Evolutionary conservation across 2,329 filamentous ascomycete species (phyloP).

Genomic region (Alternaria sp.): DNA sequence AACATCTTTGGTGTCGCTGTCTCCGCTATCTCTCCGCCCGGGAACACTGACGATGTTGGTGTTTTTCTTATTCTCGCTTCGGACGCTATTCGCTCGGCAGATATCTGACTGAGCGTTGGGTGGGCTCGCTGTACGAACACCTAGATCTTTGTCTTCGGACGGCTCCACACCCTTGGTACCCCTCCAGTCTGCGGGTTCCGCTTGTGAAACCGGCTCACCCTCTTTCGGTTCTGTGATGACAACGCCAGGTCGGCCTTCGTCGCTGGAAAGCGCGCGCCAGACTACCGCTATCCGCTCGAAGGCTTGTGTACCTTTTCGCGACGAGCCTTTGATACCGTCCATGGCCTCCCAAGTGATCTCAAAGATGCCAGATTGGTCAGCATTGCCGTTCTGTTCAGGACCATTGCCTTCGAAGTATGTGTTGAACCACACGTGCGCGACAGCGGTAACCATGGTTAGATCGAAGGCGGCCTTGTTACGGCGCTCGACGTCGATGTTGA

Average conservation of each 20-base stretch:
- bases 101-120: constrained; percentile 66
- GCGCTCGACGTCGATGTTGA: constrained; percentile 89
- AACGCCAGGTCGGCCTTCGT: constrained; percentile 46
- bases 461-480: constrained; percentile 79
- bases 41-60: constrained; percentile 37
- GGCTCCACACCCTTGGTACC: constrained; percentile 58
- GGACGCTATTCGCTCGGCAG: constrained; percentile 76
- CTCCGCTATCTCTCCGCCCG: constrained; percentile 41
- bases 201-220: constrained; percentile 75
- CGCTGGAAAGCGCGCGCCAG: constrained; percentile 67
- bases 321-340: constrained; percentile 94
- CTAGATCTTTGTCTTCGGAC: constrained; percentile 69
- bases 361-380: constrained; percentile 75
- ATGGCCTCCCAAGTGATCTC: constrained; percentile 78
- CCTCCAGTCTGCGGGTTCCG: constrained; percentile 76
- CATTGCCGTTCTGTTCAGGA: constrained; percentile 70
- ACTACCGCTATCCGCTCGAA: constrained; percentile 85
- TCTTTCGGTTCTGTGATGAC: constrained; percentile 71
- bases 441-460: constrained; percentile 88
- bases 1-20: constrained; percentile 52
- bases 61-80: constrained; percentile 52
- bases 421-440: constrained; percentile 98
- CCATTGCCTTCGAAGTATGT: constrained; percentile 87
- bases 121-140: constrained; percentile 70
- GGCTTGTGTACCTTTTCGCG: constrained; percentile 79